phyloP scores from a whole-genome alignment of 176 grass and related monocot species.

The Avena sativa region DNA sequence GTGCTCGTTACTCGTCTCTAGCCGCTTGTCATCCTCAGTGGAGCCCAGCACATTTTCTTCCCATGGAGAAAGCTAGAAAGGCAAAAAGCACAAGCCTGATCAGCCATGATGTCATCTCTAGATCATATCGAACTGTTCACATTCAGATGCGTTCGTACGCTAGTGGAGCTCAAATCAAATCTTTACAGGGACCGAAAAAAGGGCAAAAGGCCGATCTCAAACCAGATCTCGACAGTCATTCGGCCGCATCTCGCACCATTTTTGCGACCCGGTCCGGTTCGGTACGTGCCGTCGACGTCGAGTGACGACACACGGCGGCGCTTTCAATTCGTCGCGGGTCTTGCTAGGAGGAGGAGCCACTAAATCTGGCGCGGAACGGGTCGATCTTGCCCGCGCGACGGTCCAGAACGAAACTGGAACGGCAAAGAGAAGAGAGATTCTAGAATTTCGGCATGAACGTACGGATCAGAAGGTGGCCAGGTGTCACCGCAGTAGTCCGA shows the following conservation, averaged over 20 bases:
- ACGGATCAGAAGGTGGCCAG: background rate
- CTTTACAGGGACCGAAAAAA: background rate
- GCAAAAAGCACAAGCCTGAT: background rate
- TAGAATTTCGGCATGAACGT: background rate
- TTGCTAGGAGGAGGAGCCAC: background rate
- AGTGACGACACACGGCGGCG: background rate
- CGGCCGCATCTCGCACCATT: background rate
- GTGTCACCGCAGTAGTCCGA: background rate
- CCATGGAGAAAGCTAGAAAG: background rate
- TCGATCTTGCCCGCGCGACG: background rate
- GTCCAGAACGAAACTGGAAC: background rate
- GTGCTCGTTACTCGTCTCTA: background rate
- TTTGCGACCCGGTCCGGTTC: background rate
- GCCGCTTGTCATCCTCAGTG: background rate
- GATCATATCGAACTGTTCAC: background rate
- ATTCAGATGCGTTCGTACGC: background rate
- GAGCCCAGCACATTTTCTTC: background rate
- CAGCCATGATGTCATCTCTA: background rate
- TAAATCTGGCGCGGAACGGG: background rate
- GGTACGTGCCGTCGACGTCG: background rate
- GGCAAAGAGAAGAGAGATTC: background rate
- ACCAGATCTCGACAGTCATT: slow-evolving; percentile 1
- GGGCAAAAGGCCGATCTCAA: background rate
- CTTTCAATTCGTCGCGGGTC: background rate
- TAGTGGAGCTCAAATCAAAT: background rate